phyloP scores from a whole-genome alignment of 768 basidiomycete species.

The Phanerodontia chrysosporium region DNA sequence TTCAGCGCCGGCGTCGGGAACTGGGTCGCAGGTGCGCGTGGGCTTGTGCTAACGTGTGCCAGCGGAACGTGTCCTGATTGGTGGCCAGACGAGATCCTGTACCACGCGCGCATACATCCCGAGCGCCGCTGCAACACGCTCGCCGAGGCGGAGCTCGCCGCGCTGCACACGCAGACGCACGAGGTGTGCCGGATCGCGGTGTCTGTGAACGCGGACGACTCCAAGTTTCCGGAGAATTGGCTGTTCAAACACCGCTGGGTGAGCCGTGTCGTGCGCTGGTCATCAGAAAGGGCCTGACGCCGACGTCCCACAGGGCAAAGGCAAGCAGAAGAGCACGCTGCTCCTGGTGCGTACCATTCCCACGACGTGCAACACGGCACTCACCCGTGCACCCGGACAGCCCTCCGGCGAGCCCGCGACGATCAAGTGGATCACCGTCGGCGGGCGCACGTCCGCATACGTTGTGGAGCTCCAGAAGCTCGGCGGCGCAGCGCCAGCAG shows the following conservation, averaged over 20 bases:
- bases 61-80: no score
- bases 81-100: constrained; percentile 76
- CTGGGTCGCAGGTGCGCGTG: constrained; percentile 74
- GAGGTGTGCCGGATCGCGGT: constrained; percentile 61
- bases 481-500: background rate
- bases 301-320: constrained; percentile 44
- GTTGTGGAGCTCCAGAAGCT: constrained; percentile 57
- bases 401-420: constrained; percentile 67
- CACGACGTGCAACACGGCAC: background rate
- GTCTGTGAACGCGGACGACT: constrained; percentile 63
- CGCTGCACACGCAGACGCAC: constrained; percentile 48
- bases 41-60: no score
- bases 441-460: constrained; percentile 73
- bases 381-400: constrained; percentile 29
- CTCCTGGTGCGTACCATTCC: constrained; percentile 36
- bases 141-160: constrained; percentile 40
- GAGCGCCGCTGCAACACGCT: constrained; percentile 61
- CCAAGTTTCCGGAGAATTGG: constrained; percentile 65
- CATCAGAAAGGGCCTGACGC: background rate
- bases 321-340: constrained; percentile 43
- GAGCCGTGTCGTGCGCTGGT: constrained; percentile 5
- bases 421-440: constrained; percentile 70
- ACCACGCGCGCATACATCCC: constrained; percentile 71
- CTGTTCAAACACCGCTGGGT: constrained; percentile 71
- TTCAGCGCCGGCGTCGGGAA: constrained; percentile 82